Conservation (phyloP, 257 asterid species). For the Solanum pinnatisectum region DNA sequence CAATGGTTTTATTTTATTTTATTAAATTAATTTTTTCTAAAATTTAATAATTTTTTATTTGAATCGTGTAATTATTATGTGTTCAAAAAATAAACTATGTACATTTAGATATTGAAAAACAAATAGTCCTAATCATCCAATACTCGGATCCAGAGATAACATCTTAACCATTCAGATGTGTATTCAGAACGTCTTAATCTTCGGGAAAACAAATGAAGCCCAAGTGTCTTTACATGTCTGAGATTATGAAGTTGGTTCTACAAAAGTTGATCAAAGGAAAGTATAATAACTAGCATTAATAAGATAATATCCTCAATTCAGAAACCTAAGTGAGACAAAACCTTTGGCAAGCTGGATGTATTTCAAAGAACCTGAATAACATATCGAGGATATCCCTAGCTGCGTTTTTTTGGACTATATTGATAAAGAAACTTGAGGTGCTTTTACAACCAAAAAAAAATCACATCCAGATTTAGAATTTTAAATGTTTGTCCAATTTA, state of each 20-base stretch:
- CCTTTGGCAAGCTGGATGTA: neutral
- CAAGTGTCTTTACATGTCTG: neutral
- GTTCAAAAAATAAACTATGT: neutral
- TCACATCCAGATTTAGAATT: neutral
- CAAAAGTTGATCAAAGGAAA: neutral
- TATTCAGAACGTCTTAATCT: neutral
- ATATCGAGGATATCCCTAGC: neutral
- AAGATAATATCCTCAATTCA: neutral
- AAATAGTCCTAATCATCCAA: neutral
- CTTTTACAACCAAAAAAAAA: neutral
- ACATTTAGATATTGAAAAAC: neutral
- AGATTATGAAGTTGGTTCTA: neutral
- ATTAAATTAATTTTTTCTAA: neutral
- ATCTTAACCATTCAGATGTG: neutral
- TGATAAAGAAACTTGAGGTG: neutral
- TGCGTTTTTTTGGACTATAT: neutral
- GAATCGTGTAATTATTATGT: neutral
- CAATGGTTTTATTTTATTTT: neutral
- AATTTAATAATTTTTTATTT: neutral
- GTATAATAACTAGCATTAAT: neutral
- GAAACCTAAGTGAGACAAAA: neutral
- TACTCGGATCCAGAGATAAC: neutral
- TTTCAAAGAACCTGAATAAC: neutral
- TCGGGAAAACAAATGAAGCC: neutral
- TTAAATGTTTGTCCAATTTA: neutral